Evolutionary conservation across 1,284 basidiomycete genomes (phyloP).

Genomic region (Caloboletus inedulis): DNA sequence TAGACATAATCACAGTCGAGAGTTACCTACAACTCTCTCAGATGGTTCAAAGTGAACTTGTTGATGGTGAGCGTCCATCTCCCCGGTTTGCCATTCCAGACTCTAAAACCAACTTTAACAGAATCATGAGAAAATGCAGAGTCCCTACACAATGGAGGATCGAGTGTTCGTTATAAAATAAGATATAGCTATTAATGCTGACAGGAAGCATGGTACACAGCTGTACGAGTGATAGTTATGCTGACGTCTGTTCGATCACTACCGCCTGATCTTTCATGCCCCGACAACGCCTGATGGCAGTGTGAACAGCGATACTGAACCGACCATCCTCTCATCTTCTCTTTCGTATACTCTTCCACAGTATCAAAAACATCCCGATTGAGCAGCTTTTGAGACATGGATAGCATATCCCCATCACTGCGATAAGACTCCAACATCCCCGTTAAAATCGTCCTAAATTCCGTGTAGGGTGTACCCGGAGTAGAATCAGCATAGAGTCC

Average conservation of each 20-base stretch:
- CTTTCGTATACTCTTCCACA: conserved; percentile 53
- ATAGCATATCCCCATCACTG: conserved; percentile 87
- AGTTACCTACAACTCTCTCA: conserved; percentile 57
- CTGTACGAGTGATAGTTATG: conserved; percentile 59
- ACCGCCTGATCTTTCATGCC: conserved; percentile 13
- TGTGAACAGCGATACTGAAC: conserved; percentile 42
- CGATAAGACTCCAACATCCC: conserved; percentile 95
- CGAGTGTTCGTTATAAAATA: conserved; percentile 1
- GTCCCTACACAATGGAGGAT: background rate
- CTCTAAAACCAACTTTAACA: background rate
- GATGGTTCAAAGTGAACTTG: conserved; percentile 51
- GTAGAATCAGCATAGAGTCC: conserved; percentile 44
- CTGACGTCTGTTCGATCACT: conserved; percentile 23
- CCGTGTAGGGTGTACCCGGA: conserved; percentile 76
- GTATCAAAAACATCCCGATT: conserved; percentile 80
- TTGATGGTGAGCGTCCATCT: conserved; percentile 27
- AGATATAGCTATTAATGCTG: conserved; percentile 30
- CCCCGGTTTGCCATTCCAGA: background rate
- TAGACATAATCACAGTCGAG: conserved; percentile 55
- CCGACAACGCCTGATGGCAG: conserved; percentile 45
- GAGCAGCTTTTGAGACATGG: conserved; percentile 81
- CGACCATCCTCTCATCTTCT: conserved; percentile 54
- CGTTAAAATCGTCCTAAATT: conserved; percentile 87
- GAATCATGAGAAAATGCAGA: conserved; percentile 19
- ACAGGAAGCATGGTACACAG: conserved; percentile 58